phyloP scores from a whole-genome alignment of 2,329 filamentous ascomycete species.

The Amauroascus verrucosus region DNA sequence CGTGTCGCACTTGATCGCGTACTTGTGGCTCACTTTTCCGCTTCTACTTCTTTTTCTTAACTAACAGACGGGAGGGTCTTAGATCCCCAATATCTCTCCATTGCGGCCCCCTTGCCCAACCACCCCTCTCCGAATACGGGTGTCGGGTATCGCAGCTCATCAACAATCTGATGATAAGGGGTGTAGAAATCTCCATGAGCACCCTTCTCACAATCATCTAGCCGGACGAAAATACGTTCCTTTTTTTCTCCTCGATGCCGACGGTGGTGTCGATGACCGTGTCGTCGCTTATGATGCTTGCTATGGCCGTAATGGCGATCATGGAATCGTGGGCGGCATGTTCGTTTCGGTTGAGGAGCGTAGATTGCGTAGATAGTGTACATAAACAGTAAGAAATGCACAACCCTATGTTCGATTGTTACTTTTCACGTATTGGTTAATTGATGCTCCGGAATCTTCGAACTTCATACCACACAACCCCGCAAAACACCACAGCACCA shows the following conservation, averaged over 20 bases:
- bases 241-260: conserved; percentile 6
- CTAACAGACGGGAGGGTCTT: no score
- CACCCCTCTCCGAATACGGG: not conserved
- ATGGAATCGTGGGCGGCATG: not conserved
- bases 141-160: not conserved
- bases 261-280: not conserved
- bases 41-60: not conserved
- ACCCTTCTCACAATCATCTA: conserved; percentile 5
- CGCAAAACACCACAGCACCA: conserved; percentile 22
- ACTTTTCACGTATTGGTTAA: not conserved
- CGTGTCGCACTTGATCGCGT: no score
- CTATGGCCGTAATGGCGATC: not conserved
- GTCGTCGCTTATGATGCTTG: not conserved
- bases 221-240: conserved; percentile 12
- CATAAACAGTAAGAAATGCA: conserved; percentile 5
- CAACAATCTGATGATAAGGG: conserved; percentile 8
- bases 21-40: not conserved
- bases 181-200: conserved; percentile 1
- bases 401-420: not conserved
- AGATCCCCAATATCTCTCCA: not conserved
- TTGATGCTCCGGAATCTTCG: no score
- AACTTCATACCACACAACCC: conserved; percentile 21
- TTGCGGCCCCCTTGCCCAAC: not conserved
- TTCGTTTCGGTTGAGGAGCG: not conserved
- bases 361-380: conserved; percentile 7